Evolutionary conservation across 2,329 filamentous ascomycete species (phyloP).

Genomic region (Pezicula carpinea): DNA sequence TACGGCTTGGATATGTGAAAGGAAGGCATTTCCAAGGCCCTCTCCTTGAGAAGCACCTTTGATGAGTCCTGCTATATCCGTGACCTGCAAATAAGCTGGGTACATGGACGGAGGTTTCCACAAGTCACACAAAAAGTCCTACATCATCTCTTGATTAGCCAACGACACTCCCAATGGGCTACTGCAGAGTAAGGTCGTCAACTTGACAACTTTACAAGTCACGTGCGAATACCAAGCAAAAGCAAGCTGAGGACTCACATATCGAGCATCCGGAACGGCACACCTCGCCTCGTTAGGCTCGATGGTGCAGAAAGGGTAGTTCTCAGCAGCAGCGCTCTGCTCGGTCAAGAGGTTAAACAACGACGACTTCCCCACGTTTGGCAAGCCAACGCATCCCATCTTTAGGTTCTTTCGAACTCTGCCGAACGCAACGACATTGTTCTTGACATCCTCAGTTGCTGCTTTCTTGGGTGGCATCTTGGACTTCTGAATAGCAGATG

Average conservation of each 20-base stretch:
- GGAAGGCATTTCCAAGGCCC: conserved; percentile 40
- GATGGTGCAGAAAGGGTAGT: conserved; percentile 43
- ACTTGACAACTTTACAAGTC: neutral
- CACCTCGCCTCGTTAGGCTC: conserved; percentile 43
- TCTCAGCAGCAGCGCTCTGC: conserved; percentile 40
- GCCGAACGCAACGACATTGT: conserved; percentile 42
- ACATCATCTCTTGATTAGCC: conserved; percentile 3
- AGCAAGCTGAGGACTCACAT: conserved; percentile 29
- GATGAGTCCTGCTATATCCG: conserved; percentile 41
- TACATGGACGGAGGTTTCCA: conserved; percentile 43
- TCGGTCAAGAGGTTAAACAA: conserved; percentile 42
- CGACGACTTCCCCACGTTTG: conserved; percentile 42
- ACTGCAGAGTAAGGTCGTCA: neutral
- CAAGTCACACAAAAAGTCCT: conserved; percentile 41
- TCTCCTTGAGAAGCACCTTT: conserved; percentile 39
- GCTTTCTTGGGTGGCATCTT: conserved; percentile 39
- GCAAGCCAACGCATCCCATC: conserved; percentile 42
- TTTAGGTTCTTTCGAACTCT: conserved; percentile 40
- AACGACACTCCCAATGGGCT: neutral
- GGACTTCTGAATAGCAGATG: too few species aligned
- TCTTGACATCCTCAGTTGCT: conserved; percentile 29
- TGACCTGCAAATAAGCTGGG: conserved; percentile 40
- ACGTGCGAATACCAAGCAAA: neutral
- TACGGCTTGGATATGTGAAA: conserved; percentile 41
- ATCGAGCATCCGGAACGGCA: conserved; percentile 39